Base-by-base conservation (phyloP, 73 alveolate species). In the Tetrahymena malaccensis region DNA sequence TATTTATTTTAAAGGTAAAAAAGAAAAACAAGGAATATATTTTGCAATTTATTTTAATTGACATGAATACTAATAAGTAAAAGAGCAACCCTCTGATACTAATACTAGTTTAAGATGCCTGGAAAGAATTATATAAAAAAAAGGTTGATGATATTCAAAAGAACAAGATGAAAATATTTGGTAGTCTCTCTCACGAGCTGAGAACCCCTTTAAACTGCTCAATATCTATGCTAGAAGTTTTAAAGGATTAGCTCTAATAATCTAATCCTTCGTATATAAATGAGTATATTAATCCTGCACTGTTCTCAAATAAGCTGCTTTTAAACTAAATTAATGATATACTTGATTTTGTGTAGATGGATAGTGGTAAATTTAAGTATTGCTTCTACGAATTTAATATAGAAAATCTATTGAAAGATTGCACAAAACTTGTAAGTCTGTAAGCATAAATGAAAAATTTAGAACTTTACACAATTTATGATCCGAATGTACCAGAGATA, bases 301-400 rank as follows among this genome's bases (percentile, higher is more conserved):
- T 89, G 7, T 50, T 89, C 5, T 38, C 94, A 4, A 95, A 95
- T 58, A 89, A 89, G 22, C 70, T 50, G 27, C 94, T 95, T 17
- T 34, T 95, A 21, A 85, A 95, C 43, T 55, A 95, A 85, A 95
- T 95, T 10, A 95, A 95, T 93, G 97, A 95, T 95, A 95, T 95
- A 10, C 83, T 95, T 19, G 97, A 95, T 93, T 95, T 70, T 93
- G 97, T 93, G 16, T 35, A 85, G 43, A 85, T 95, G 83, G 95
- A 95, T 35, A 56, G 95, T n/a, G 56, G 94, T 10, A 40, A 57
- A 33, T 95, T 95, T 55, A 85, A 95, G 89, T 89, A 70, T 70
- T n/a, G 40, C 8, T 70, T 70, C 37, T 70, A 7, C 17, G 89
- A 70, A 12, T 70, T 70, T 31, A 70, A 70, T 70, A 25, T 70